Evolutionary conservation across 768 basidiomycete genomes (phyloP).

Genomic region (Lactifluus rugatus): DNA sequence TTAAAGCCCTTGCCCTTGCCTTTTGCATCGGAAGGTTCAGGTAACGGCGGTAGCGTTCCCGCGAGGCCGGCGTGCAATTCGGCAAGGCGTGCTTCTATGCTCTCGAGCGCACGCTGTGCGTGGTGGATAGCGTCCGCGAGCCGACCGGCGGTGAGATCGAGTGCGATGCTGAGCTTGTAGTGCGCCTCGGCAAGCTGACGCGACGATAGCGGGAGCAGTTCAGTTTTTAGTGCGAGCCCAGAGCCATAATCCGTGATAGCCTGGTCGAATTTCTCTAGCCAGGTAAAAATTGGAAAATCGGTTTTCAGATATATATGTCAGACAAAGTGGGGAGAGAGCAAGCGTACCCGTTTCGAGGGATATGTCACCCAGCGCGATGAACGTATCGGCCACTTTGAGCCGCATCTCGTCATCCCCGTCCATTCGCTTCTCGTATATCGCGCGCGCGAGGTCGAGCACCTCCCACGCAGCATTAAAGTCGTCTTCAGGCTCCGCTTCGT

Average conservation of each 20-base stretch:
- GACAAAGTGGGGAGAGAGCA: not conserved
- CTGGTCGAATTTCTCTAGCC: slow-evolving; percentile 88
- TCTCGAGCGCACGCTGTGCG: slow-evolving; percentile 69
- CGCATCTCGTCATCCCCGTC: slow-evolving; percentile 51
- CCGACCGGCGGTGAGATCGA: slow-evolving; percentile 81
- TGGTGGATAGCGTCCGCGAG: slow-evolving; percentile 75
- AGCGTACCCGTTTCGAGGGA: slow-evolving; percentile 85
- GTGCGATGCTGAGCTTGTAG: slow-evolving; percentile 88
- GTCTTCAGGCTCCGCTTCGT: slow-evolving; percentile 74
- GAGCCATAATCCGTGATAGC: slow-evolving; percentile 81
- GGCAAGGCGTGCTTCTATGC: slow-evolving; percentile 59
- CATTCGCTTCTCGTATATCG: slow-evolving; percentile 66
- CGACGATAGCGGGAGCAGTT: slow-evolving; percentile 75
- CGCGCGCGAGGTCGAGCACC: slow-evolving; percentile 87
- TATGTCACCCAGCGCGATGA: slow-evolving; percentile 89
- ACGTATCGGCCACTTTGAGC: slow-evolving; percentile 85
- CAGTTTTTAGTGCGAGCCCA: slow-evolving; percentile 61
- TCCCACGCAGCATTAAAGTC: slow-evolving; percentile 99
- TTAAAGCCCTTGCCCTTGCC: slow-evolving; percentile 69
- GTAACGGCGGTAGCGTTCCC: slow-evolving; percentile 28
- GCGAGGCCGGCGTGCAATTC: slow-evolving; percentile 43
- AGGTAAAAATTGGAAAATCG: not conserved
- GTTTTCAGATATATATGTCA: not conserved
- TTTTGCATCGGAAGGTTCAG: slow-evolving; percentile 32
- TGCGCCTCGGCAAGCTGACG: slow-evolving; percentile 91